These are phyloP conservation scores for Mycena sanguinolenta DNA, from an alignment of 768 basidiomycete genomes.

Conservation along the genomic window DNA sequence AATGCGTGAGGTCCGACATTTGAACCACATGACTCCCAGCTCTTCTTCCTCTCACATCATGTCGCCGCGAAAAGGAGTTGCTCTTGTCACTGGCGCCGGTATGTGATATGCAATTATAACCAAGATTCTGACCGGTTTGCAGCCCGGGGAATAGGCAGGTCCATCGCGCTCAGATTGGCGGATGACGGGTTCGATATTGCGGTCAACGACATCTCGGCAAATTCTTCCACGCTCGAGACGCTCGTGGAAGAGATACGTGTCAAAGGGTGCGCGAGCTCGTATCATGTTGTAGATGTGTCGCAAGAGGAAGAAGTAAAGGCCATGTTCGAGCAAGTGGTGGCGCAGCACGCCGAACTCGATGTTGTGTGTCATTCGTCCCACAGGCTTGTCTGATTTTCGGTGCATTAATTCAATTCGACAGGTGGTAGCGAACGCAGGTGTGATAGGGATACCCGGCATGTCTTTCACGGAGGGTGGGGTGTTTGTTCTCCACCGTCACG, in stretches of 20 bases:
- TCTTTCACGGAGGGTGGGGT: not conserved
- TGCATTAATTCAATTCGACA: conserved; percentile 20
- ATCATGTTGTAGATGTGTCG: conserved; percentile 35
- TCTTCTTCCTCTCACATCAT: not conserved
- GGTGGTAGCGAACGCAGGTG: conserved; percentile 52
- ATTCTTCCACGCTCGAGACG: conserved; percentile 35
- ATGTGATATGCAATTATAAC: not conserved
- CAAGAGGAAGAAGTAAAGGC: conserved; percentile 39
- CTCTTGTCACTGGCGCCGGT: conserved; percentile 48
- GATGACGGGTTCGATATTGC: conserved; percentile 51
- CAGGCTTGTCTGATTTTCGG: too few species aligned
- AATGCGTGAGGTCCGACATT: too few species aligned
- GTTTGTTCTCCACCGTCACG: not conserved
- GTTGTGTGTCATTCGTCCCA: conserved; percentile 39
- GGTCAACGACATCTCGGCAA: conserved; percentile 47
- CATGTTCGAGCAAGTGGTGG: conserved; percentile 39
- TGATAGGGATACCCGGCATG: conserved; percentile 1
- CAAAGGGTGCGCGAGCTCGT: conserved; percentile 16
- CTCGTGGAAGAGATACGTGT: conserved; percentile 27
- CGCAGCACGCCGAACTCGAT: conserved; percentile 42
- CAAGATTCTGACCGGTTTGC: not conserved
- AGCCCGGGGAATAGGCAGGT: conserved; percentile 46
- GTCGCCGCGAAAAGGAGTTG: conserved; percentile 39
- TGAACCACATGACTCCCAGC: not conserved
- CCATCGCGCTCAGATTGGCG: conserved; percentile 52